Evolutionary conservation across 2,329 filamentous ascomycete genomes (phyloP).

Genomic region (Kalmusia sp.): DNA sequence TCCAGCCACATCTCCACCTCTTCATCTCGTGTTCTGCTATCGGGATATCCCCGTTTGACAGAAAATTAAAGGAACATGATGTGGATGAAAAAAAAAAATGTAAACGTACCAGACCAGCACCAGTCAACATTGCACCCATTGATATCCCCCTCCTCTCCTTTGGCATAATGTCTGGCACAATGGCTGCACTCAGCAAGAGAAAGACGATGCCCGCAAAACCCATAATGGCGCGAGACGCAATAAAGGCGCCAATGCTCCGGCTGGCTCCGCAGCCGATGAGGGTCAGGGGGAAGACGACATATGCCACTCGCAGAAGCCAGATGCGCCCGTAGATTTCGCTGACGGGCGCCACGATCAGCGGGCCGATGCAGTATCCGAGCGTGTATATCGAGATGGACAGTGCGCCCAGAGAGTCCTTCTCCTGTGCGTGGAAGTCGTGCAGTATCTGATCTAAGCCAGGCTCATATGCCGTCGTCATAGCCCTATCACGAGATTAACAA

Average conservation of each 20-base stretch:
- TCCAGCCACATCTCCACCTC: not conserved
- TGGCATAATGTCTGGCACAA: not conserved
- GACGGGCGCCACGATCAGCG: constrained; percentile 4
- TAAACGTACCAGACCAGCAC: not conserved
- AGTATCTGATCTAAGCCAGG: constrained; percentile 1
- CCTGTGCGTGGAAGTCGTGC: not conserved
- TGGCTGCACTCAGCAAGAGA: not conserved
- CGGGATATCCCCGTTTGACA: not conserved
- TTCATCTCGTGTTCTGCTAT: not conserved
- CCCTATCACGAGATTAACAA: not conserved
- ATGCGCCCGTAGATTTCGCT: constrained; percentile 2
- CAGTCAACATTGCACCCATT: not conserved
- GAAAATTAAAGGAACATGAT: not conserved
- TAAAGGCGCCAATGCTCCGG: not conserved
- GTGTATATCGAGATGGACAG: constrained; percentile 2
- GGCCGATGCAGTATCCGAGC: constrained; percentile 7
- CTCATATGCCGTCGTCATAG: constrained; percentile 1
- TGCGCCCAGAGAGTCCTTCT: not conserved
- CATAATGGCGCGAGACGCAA: constrained; percentile 1
- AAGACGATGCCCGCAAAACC: constrained; percentile 2
- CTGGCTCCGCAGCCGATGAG: constrained; percentile 3
- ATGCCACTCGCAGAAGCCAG: constrained; percentile 2
- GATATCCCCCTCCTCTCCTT: not conserved
- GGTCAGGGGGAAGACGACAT: constrained; percentile 1
- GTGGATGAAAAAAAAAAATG: no score